Conservation (phyloP, 23 red algal species). For the Chondrus crispus region DNA sequence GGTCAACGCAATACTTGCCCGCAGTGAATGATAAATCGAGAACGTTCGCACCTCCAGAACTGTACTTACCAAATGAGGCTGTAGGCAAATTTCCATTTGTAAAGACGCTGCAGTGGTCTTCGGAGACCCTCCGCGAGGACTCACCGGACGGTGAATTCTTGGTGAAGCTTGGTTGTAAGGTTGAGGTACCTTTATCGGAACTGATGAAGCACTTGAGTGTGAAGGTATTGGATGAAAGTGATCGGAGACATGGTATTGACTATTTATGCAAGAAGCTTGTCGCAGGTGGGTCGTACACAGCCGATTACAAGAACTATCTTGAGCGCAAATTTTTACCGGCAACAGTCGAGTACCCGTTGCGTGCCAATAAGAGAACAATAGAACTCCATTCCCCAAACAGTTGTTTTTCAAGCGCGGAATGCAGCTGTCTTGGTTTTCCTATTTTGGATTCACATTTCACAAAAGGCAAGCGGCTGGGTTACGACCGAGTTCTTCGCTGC, state of each 20-base stretch:
- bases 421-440: slow-evolving; percentile 48
- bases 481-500: slow-evolving; percentile 7
- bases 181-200: neutral
- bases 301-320: neutral
- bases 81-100: slow-evolving; percentile 43
- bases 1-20: slow-evolving; percentile 29
- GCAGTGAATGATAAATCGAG: slow-evolving; percentile 29
- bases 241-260: neutral
- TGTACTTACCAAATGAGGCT: slow-evolving; percentile 41
- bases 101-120: slow-evolving; percentile 44
- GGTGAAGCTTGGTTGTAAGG: slow-evolving; percentile 35
- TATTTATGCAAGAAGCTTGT: slow-evolving; percentile 23
- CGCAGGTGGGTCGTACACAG: slow-evolving; percentile 1
- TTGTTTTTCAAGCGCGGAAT: slow-evolving; percentile 9
- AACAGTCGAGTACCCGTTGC: slow-evolving; percentile 5
- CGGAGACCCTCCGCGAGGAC: neutral
- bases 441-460: slow-evolving; percentile 19
- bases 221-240: neutral
- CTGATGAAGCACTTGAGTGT: slow-evolving; percentile 18
- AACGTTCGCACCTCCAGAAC: slow-evolving; percentile 48
- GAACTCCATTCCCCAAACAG: slow-evolving; percentile 42
- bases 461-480: neutral
- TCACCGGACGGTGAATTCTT: slow-evolving; percentile 32
- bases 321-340: slow-evolving; percentile 28
- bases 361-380: neutral